These are phyloP conservation scores for Diaporthe nobilis DNA, from an alignment of 2,329 filamentous ascomycete genomes.

Conservation along the genomic window DNA sequence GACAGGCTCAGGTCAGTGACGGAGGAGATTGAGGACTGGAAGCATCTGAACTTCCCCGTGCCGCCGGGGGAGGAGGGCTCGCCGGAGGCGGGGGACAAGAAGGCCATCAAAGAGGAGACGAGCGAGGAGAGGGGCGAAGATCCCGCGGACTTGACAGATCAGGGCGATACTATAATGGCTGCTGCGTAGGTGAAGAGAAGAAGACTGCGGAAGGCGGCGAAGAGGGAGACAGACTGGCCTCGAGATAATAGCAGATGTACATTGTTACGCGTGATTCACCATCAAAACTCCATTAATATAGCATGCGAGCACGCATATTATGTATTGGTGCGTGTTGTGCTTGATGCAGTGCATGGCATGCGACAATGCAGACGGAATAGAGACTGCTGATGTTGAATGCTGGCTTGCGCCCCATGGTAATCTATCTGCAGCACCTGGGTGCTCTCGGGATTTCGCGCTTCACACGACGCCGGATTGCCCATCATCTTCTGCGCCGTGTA, in stretches of 20 bases:
- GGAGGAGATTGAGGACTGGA: constrained; percentile 96
- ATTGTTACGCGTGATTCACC: background rate
- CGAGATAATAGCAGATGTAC: background rate
- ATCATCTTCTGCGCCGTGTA: background rate
- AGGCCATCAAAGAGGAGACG: constrained; percentile 49
- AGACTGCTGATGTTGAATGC: background rate
- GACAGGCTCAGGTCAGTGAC: constrained; percentile 92
- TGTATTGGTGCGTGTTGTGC: background rate
- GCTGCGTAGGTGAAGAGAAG: constrained; percentile 7
- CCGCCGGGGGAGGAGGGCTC: constrained; percentile 53
- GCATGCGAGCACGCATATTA: background rate
- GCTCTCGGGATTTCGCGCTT: too few species aligned
- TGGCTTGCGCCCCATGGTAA: too few species aligned
- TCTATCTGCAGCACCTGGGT: too few species aligned
- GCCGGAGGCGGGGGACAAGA: constrained; percentile 48
- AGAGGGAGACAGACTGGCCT: background rate
- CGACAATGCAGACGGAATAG: background rate
- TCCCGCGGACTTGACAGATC: constrained; percentile 35
- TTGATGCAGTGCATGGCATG: background rate
- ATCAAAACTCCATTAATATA: background rate
- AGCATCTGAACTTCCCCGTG: constrained; percentile 80
- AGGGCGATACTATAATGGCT: constrained; percentile 42
- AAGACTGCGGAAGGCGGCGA: background rate
- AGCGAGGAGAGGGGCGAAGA: constrained; percentile 48
- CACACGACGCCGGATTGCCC: background rate